Conservation (phyloP, 2,329 filamentous ascomycete species). For the Cytospora piceicola region DNA sequence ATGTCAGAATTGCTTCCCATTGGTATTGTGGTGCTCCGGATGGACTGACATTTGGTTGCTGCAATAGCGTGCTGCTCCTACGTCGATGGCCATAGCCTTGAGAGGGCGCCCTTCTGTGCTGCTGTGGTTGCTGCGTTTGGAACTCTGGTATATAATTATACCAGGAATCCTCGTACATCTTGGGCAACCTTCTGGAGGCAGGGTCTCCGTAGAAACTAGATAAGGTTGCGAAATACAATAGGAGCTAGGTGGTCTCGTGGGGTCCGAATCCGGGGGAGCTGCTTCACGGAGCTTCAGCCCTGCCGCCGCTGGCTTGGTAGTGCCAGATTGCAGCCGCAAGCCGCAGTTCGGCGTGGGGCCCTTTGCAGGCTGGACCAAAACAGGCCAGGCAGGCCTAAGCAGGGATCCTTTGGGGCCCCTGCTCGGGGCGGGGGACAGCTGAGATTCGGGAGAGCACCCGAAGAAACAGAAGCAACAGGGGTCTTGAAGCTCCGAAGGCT, state of each 20-base stretch:
- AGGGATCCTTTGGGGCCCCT: neutral
- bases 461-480: neutral
- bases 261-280: neutral
- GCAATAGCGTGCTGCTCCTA: constrained; percentile 71
- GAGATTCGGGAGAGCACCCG: neutral
- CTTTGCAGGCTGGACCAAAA: constrained; percentile 8
- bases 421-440: neutral
- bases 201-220: neutral
- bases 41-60: constrained; percentile 63
- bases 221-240: neutral
- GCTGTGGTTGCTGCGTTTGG: constrained; percentile 32
- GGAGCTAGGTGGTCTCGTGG: neutral
- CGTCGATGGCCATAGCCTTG: constrained; percentile 57
- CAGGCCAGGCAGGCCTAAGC: neutral
- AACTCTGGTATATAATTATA: constrained; percentile 74
- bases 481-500: neutral
- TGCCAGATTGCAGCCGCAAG: constrained; percentile 29
- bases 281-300: constrained; percentile 19
- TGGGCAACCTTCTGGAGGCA: neutral
- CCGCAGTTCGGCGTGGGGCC: constrained; percentile 23
- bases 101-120: constrained; percentile 53
- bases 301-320: constrained; percentile 14
- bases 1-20: constrained; percentile 21
- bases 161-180: constrained; percentile 85
- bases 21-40: constrained; percentile 32